phyloP scores from a whole-genome alignment of 176 grass and related monocot genomes.

The Oryza punctata region DNA sequence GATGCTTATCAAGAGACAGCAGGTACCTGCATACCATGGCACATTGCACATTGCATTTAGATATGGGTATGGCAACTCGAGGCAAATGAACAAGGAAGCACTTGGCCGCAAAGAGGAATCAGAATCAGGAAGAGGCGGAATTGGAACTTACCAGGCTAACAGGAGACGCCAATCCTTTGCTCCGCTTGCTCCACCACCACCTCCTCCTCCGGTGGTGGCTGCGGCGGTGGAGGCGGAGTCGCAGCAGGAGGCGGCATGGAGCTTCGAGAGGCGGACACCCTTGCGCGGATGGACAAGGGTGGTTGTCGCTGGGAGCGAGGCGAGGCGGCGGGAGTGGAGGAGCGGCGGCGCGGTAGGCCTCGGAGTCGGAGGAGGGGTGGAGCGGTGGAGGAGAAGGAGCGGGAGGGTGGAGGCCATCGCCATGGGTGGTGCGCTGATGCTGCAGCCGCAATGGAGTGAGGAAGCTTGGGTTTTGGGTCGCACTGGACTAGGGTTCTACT shows the following conservation, averaged over 20 bases:
- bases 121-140: not conserved
- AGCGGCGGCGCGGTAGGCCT: not conserved
- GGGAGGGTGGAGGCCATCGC: conserved; percentile 43
- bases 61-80: too few species aligned
- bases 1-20: conserved; percentile 59
- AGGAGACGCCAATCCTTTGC: conserved; percentile 1
- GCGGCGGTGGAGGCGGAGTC: not conserved
- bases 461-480: too few species aligned
- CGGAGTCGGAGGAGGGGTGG: not conserved
- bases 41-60: not conserved
- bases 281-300: not conserved
- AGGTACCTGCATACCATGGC: conserved; percentile 37
- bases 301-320: not conserved
- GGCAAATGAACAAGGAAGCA: too few species aligned
- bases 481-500: not conserved
- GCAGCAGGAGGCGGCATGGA: conserved; percentile 3
- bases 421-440: not conserved
- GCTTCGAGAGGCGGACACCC: not conserved
- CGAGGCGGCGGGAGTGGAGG: not conserved
- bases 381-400: conserved; percentile 19
- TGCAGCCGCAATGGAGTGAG: not conserved
- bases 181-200: not conserved
- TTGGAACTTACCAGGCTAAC: conserved; percentile 13
- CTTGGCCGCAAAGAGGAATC: not conserved
- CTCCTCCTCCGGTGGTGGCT: not conserved